Base-by-base conservation (phyloP, 257 asterid genomes). In the Plectranthus barbatus region DNA sequence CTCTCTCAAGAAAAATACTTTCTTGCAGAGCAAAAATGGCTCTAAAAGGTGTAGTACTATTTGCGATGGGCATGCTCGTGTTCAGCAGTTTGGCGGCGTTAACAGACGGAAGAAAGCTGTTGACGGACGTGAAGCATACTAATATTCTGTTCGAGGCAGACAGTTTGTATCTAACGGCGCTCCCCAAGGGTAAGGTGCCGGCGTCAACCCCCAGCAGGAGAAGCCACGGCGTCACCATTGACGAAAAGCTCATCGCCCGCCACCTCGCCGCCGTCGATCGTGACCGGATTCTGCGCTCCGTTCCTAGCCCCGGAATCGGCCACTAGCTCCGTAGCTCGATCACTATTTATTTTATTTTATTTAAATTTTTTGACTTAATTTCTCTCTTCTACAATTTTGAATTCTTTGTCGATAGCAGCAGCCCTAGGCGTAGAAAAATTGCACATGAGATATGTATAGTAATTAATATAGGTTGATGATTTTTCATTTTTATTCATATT, bases 161-260 rank as follows among this genome's bases (percentile, higher is more conserved):
- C n/a, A n/a, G n/a, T 13, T 60, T 77, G 50, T 80, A 69, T 51
- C 56, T 78, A 37, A 24, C 71, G 42, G 62, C 82, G 54, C 78
- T 86, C 14, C 86, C 95, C 0, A 86, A 83, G 69, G 86, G 88
- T 8, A 63, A 20, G 3, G 85, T 81, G 42, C 75, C 88, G 58
- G 21, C 75, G 56, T 86, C 91, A 0, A 62, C 85, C 1, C 91
- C 91, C 1, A 79, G 81, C 72, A 76, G 68, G 42, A 81, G 67
- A 74, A 83, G 86, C 60, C 82, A 83, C 70, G 72, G 79, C n/a
- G n/a, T n/a, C n/a, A n/a, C n/a, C n/a, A n/a, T n/a, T n/a, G n/a
- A n/a, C n/a, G n/a, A n/a, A n/a, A n/a, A n/a, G n/a, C n/a, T n/a
- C n/a, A n/a, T n/a, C n/a, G n/a, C n/a, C n/a, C n/a, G n/a, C n/a